Conservation (phyloP, 495 filamentous ascomycete species). For the Penicillium samsonianum region DNA sequence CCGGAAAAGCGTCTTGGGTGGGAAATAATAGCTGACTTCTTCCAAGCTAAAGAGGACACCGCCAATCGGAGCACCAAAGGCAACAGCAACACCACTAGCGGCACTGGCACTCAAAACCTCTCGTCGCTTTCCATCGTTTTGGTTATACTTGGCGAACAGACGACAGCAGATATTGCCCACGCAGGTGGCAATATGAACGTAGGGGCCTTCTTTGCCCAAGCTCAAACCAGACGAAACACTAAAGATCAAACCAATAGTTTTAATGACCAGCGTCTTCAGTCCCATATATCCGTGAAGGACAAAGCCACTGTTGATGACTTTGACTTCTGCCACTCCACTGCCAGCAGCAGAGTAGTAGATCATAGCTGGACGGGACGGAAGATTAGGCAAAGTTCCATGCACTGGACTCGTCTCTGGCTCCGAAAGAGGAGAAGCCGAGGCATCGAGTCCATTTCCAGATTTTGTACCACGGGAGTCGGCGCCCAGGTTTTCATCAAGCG, state of each 20-base stretch:
- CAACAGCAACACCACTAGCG: constrained; percentile 90
- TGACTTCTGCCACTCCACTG: constrained; percentile 95
- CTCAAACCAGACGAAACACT: constrained; percentile 92
- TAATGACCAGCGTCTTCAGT: constrained; percentile 82
- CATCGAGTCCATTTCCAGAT: constrained; percentile 28
- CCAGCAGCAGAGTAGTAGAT: constrained; percentile 95
- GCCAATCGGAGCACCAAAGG: constrained; percentile 90
- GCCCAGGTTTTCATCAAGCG: constrained; percentile 80
- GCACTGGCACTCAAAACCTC: constrained; percentile 92
- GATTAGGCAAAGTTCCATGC: constrained; percentile 30
- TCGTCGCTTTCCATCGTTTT: constrained; percentile 87
- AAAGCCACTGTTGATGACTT: constrained; percentile 96
- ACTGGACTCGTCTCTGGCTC: constrained; percentile 32
- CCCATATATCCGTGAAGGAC: constrained; percentile 96
- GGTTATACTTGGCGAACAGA: constrained; percentile 88
- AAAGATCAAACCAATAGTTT: constrained; percentile 79
- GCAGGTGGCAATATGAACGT: constrained; percentile 95
- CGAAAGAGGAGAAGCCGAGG: constrained; percentile 38
- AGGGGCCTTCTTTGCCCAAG: constrained; percentile 94
- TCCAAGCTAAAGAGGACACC: constrained; percentile 93
- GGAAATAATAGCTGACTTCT: constrained; percentile 97
- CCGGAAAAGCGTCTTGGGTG: constrained; percentile 95
- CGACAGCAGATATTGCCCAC: constrained; percentile 95
- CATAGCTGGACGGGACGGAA: constrained; percentile 62
- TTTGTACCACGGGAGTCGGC: constrained; percentile 50